Evolutionary conservation across 192 early-diverging fungal genomes (phyloP).

Genomic region (Coemansia sp.): DNA sequence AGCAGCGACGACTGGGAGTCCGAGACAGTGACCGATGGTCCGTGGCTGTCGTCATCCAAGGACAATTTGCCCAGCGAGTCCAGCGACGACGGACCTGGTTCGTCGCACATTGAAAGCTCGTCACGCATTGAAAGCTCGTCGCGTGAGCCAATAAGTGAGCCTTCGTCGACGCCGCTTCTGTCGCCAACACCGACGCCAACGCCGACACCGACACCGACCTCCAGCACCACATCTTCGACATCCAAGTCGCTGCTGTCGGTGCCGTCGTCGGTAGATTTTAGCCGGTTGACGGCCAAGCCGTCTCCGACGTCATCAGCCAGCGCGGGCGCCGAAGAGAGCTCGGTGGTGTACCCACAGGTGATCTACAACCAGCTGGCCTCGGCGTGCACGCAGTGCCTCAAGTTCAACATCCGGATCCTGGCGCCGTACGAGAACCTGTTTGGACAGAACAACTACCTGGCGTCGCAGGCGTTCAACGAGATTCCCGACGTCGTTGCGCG

Average conservation of each 20-base stretch:
- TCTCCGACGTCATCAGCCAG: conserved; percentile 2
- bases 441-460: conserved; percentile 45
- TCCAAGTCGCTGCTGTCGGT: conserved; percentile 27
- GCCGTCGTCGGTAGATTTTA: conserved; percentile 46
- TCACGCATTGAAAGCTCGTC: not conserved
- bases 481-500: conserved; percentile 29
- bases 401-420: conserved; percentile 36
- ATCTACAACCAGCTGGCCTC: conserved; percentile 32
- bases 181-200: not conserved
- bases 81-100: not conserved
- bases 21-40: not conserved
- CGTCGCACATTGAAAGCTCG: not conserved
- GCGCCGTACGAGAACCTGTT: conserved; percentile 48
- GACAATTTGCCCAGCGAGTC: not conserved
- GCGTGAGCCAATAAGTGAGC: not conserved
- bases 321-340: not conserved
- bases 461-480: conserved; percentile 41
- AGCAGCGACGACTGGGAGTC: conserved; percentile 3
- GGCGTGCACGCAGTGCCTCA: conserved; percentile 44
- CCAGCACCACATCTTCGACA: conserved; percentile 6
- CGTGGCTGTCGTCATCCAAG: not conserved
- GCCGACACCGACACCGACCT: not conserved
- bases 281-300: conserved; percentile 22
- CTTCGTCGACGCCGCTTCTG: not conserved
- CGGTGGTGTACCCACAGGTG: conserved; percentile 16